Base-by-base conservation (phyloP, 768 basidiomycete species). In the Psilocybe cubensis region DNA sequence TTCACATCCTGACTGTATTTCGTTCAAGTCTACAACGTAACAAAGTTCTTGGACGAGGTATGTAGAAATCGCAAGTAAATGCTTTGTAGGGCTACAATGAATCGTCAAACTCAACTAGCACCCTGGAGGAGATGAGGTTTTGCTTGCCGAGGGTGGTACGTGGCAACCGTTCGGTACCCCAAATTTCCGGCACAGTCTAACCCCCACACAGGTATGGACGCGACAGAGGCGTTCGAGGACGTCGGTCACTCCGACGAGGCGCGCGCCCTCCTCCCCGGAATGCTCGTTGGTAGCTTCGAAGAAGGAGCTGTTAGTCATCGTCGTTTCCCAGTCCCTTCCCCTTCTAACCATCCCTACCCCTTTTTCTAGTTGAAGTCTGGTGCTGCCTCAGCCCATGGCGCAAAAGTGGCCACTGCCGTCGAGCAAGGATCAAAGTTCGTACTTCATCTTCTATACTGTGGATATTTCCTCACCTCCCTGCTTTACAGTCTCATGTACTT, bases 241-340 rank as follows among this genome's bases (percentile, higher is more conserved):
- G 96, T 99, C 27, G 97, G 97, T 27, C 97, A 98, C 83, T 98
- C 96, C 0, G 96, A 98, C 65, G 97, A 99, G 76, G 97, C 97
- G 23, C 88, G 97, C 51, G 89, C 81, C 11, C 82, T 96, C 57
- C 81, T 98, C 51, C 84, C 84, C 17, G 87, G 74, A 62, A 85
- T 97, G 83, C 76, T 86, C 40, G 79, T 97, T 50, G 96, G 96
- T 52, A 84, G 91, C 1, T 92, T 96, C 63, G 90, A 92, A 69
- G 79, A 88, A 65, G 79, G 76, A 64, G 80, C 79, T 46, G 89
- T 91, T 70, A 72, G 85, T 77, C 29, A 11, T 56, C 25, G 43
- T 44, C 58, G 42, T 41, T 52, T 17, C 44, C 25, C 44, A 20
- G 20, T 35, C 42, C 44, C 25, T 35, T 58, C 38, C 50, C 20